phyloP scores from a whole-genome alignment of 306 rosid genomes.

The Dryas drummondii region DNA sequence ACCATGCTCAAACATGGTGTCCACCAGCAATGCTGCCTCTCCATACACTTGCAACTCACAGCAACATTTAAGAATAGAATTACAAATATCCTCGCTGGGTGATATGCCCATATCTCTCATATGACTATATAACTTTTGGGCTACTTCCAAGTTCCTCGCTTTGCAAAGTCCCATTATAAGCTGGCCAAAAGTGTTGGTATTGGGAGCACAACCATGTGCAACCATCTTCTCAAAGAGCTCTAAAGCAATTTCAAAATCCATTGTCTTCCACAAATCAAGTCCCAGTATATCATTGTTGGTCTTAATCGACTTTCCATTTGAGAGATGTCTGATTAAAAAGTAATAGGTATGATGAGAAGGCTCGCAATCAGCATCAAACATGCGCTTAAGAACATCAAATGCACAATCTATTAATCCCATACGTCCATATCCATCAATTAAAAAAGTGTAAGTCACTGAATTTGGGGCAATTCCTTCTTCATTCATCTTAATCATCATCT shows the following conservation, averaged over 20 bases:
- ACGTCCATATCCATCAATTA: conserved; percentile 57
- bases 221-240: conserved; percentile 61
- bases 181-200: conserved; percentile 55
- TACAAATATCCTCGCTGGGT: conserved; percentile 50
- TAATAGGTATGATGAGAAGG: conserved; percentile 59
- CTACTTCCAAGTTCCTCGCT: conserved; percentile 37
- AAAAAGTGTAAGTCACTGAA: conserved; percentile 44
- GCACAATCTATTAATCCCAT: conserved; percentile 55
- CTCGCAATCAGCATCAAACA: conserved; percentile 63
- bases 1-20: conserved; percentile 52
- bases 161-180: conserved; percentile 67
- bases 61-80: conserved; percentile 56
- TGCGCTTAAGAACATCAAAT: conserved; percentile 60
- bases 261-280: conserved; percentile 48
- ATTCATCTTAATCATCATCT: conserved; percentile 49
- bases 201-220: conserved; percentile 55
- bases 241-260: conserved; percentile 47
- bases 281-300: conserved; percentile 4
- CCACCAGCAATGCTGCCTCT: conserved; percentile 55
- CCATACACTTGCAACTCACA: conserved; percentile 55
- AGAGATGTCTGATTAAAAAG: conserved; percentile 47
- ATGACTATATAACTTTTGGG: conserved; percentile 47
- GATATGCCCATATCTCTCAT: conserved; percentile 56
- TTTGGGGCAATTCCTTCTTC: conserved; percentile 55
- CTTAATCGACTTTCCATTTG: conserved; percentile 19